Percentiles rank a stretch among this genome's conserved stretches.
These are phyloP conservation scores for Begonia masoniana DNA, from an alignment of 306 rosid genomes.

Conservation along the genomic window DNA sequence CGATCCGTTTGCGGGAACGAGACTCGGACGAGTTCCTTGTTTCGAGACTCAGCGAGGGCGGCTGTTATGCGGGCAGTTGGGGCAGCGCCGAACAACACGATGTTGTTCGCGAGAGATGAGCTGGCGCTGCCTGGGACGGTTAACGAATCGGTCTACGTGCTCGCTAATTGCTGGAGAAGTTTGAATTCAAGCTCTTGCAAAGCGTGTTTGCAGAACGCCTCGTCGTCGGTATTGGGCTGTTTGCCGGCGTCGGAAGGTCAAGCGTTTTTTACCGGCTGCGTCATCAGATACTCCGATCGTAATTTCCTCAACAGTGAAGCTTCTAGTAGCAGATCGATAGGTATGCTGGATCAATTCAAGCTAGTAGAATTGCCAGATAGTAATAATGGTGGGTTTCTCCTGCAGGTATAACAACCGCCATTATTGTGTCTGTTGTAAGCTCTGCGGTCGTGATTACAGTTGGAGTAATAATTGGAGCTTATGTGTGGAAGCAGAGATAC, in stretches of 20 bases:
- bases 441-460: constrained; percentile 42
- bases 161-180: constrained; percentile 80
- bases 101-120: constrained; percentile 37
- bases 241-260: constrained; percentile 79
- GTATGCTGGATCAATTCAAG: constrained; percentile 14
- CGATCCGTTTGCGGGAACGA: constrained; percentile 43
- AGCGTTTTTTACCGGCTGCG: constrained; percentile 73
- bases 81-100: constrained; percentile 25
- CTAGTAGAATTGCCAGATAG: no score
- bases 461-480: constrained; percentile 33
- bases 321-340: constrained; percentile 33
- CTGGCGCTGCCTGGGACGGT: constrained; percentile 19
- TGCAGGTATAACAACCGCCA: constrained; percentile 45
- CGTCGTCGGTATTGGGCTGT: constrained; percentile 43
- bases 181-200: constrained; percentile 55
- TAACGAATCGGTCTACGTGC: constrained; percentile 48
- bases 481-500: constrained; percentile 62
- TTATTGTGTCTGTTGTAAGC: constrained; percentile 51
- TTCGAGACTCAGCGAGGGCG: constrained; percentile 28
- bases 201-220: constrained; percentile 63
- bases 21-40: constrained; percentile 29
- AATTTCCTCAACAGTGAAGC: constrained; percentile 59
- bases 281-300: constrained; percentile 72
- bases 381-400: not conserved
- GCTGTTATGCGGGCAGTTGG: constrained; percentile 36